These are phyloP conservation scores for Pseudocercospora musae DNA, from an alignment of 2,329 filamentous ascomycete species.

Conservation along the genomic window DNA sequence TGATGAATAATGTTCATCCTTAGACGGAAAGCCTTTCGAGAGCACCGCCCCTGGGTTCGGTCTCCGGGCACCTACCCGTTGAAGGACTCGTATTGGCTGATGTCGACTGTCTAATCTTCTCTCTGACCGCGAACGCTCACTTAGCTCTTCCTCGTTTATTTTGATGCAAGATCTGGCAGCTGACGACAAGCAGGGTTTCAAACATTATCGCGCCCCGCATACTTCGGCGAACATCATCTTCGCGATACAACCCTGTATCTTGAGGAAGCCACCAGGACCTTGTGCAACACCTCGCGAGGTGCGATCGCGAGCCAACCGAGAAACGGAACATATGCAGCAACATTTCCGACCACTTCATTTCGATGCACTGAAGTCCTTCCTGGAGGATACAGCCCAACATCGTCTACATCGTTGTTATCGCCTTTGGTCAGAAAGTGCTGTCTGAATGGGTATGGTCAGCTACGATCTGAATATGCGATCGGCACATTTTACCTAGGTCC, in stretches of 20 bases:
- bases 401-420: slow-evolving; percentile 4
- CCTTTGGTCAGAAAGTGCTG: slow-evolving; percentile 6
- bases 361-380: neutral
- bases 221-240: neutral
- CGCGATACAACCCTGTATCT: neutral
- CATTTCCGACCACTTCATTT: neutral
- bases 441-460: neutral
- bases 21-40: slow-evolving; percentile 35
- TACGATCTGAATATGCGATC: neutral
- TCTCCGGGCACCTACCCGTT: slow-evolving; percentile 28
- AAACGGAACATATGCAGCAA: neutral
- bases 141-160: neutral
- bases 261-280: neutral
- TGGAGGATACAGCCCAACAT: neutral
- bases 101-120: slow-evolving; percentile 39
- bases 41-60: slow-evolving; percentile 26
- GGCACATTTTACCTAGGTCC: neutral
- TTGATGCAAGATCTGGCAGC: neutral
- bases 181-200: neutral
- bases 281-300: neutral
- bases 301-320: neutral
- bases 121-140: slow-evolving; percentile 27
- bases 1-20: slow-evolving; percentile 42
- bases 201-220: neutral
- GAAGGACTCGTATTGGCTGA: slow-evolving; percentile 17